These are phyloP conservation scores for Chrysoporthe austroafricana DNA, from an alignment of 2,329 filamentous ascomycete species.

Conservation along the genomic window DNA sequence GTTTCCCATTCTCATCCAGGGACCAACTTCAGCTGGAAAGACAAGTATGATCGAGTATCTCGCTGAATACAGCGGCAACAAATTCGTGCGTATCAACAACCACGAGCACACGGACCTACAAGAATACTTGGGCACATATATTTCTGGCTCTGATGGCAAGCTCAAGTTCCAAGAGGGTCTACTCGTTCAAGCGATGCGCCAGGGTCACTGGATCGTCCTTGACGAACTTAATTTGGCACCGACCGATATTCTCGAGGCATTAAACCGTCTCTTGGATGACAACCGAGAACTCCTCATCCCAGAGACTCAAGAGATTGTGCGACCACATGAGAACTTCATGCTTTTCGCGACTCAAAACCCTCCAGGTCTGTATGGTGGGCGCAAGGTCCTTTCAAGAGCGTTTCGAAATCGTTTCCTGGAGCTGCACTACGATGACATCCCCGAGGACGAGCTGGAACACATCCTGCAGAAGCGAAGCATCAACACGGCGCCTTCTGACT, in stretches of 20 bases:
- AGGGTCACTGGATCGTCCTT: conserved; percentile 97
- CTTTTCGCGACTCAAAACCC: conserved; percentile 98
- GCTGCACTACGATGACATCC: conserved; percentile 97
- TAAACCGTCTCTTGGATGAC: conserved; percentile 94
- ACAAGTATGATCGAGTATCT: conserved; percentile 99
- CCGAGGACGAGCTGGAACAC: conserved; percentile 87
- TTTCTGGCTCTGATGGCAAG: conserved; percentile 83
- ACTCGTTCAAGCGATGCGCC: conserved; percentile 86
- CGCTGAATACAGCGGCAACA: conserved; percentile 94
- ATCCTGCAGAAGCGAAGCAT: conserved; percentile 89
- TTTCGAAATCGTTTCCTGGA: conserved; percentile 98
- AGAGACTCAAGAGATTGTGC: conserved; percentile 92
- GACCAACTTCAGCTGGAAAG: conserved; percentile 95
- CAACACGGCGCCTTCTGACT: conserved; percentile 87
- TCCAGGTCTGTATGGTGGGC: conserved; percentile 89
- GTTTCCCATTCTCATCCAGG: conserved; percentile 94
- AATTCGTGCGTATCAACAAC: conserved; percentile 98
- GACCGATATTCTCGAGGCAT: conserved; percentile 92
- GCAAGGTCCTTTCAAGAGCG: conserved; percentile 89
- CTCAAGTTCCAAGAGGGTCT: conserved; percentile 92
- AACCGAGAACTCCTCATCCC: conserved; percentile 95
- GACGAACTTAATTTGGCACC: conserved; percentile 97
- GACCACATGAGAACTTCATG: conserved; percentile 94
- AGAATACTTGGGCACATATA: conserved; percentile 94
- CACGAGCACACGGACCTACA: conserved; percentile 98